Conservation (phyloP, 2,329 filamentous ascomycete genomes). For the Claviceps digitariae region DNA sequence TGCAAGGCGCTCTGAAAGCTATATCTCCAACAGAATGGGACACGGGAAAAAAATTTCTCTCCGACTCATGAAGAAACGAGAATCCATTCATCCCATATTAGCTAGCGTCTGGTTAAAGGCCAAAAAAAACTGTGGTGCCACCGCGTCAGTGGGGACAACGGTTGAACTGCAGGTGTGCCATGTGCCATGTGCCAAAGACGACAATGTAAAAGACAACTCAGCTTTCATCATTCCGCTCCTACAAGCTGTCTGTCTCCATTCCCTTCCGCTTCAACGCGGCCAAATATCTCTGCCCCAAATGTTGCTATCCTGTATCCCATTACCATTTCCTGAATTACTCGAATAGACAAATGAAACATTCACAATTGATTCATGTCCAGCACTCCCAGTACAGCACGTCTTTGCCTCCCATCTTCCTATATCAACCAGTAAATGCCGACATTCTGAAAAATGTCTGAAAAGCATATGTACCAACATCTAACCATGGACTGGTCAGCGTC, state of each 20-base stretch:
- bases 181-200: no score
- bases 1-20: not conserved
- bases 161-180: not conserved
- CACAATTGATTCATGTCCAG: not conserved
- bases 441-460: not conserved
- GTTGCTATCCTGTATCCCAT: conserved; percentile 3
- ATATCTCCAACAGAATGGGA: not conserved
- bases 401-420: not conserved
- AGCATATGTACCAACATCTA: not conserved
- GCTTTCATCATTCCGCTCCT: not conserved
- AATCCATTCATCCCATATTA: not conserved
- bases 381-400: not conserved
- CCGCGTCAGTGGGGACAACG: not conserved
- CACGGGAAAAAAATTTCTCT: not conserved
- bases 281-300: not conserved
- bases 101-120: not conserved
- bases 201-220: not conserved
- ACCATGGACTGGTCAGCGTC: not conserved
- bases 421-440: not conserved
- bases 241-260: not conserved
- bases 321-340: conserved; percentile 6
- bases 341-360: conserved; percentile 1
- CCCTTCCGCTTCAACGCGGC: not conserved
- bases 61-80: not conserved
- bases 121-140: not conserved